Base-by-base conservation (phyloP, 2,329 filamentous ascomycete genomes). In the Penicillium sp. region DNA sequence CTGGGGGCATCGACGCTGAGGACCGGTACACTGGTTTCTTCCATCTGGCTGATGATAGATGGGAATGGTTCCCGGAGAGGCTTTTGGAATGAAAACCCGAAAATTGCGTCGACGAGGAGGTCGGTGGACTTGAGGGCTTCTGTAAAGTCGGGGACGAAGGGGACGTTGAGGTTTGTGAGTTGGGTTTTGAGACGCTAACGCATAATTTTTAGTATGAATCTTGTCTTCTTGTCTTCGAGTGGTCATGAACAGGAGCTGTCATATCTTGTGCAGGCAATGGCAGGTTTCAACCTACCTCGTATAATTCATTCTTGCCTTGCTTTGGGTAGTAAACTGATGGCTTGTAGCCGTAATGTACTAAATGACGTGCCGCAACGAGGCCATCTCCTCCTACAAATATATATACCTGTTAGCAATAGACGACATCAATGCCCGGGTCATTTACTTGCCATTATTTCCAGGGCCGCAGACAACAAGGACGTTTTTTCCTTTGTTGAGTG, bases 281-380 rank as follows among this genome's bases (percentile, higher is more conserved):
- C 35, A 3, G 16, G 40, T 2, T 47, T 43, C 2, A n/a, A 45
- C 60, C 74, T 73, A 91, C 89, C 77, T 90, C 83, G 69, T 96
- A 97, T 3, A 97, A 80, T 49, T 96, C 91, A 63, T 91, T 93
- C 70, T 93, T 94, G 71, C 87, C 87, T 55, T 90, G 84, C 73
- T 97, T 97, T 0, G 94, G 94, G 68, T 96, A 97, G 77, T 94
- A 97, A 46, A 99, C 80, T 8, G 85, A 88, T 3, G 93, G 92
- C 23, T 83, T 83, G 74, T 97, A 99, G 60, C 94, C 93, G 70
- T 95, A 97, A 68, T 96, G 89, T 70, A 84, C 85, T 5, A 99
- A 82, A 73, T 99, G 94, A 24, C 94, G 86, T 53, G 94, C 94
- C 48, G 93, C 92, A 26, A 99, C 94, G 3, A 99, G 83, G 2